Evolutionary conservation across 257 asterid genomes (phyloP), one percentile per base, ranked within the genome.

Genomic region (Eustoma russellianum): DNA sequence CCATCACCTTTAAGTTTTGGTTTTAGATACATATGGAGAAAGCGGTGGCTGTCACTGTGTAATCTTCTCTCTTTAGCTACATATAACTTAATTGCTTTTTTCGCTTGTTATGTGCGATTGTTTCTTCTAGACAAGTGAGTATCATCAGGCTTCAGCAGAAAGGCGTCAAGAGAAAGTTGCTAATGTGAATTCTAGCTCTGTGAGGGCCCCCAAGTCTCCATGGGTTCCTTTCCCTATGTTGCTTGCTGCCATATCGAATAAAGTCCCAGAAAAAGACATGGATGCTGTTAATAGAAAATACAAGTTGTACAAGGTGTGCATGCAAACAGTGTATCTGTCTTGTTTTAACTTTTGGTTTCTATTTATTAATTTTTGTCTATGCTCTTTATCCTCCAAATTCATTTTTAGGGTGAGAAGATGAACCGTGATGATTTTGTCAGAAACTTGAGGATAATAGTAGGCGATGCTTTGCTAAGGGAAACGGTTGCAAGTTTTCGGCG

Each of bases 151-250:
- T 64, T 52, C 57, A 9, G 67, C 56, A 13, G 71, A 53, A 60
- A 53, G 48, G 15, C 53, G 55, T 55, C 68, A 58, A 50, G 67
- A 69, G 45, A 65, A 61, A 54, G 64, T 56, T 55, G 62, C 62
- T 33, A 52, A 50, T 54, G 44, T 41, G 7, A 41, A 40, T 46
- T 50, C 55, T 30, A 40, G 47, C 19, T 53, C 59, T 45, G 55
- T 47, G 43, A 38, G 79, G 73, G 48, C 71, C 57, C 95, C 97
- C 6, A 81, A 70, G 64, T 80, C 94, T 67, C 95, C 97, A 19
- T 88, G 83, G 84, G 79, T 88, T 94, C 83, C 94, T 12, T 83
- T 88, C 70, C 74, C 95, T 8, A 54, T 63, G 83, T 78, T 88
- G 71, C 77, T 88, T 55, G 79, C 80, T 46, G 91, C 87, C 66